Evolutionary conservation across 306 rosid genomes (phyloP).

Genomic region (Carpinus viminea): DNA sequence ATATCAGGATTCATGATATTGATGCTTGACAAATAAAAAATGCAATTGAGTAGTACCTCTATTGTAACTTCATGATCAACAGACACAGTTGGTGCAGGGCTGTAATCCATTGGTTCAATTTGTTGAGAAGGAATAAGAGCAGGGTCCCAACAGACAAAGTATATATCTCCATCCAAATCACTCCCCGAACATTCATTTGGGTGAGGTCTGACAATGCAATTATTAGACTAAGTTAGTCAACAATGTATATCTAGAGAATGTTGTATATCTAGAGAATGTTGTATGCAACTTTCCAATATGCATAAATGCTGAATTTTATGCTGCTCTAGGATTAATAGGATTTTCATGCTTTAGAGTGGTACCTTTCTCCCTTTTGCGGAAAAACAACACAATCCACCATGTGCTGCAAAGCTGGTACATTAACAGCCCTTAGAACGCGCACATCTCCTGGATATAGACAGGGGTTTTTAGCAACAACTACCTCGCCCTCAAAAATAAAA

Average conservation of each 20-base stretch:
- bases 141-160: conserved; percentile 75
- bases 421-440: conserved; percentile 66
- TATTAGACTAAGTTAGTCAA: background rate
- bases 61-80: conserved; percentile 63
- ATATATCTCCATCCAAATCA: conserved; percentile 80
- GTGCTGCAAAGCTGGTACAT: conserved; percentile 66
- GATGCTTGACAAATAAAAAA: too few species aligned
- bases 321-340: background rate
- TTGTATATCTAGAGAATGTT: background rate
- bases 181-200: conserved; percentile 93
- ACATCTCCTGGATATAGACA: conserved; percentile 83
- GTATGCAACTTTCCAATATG: background rate
- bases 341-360: background rate
- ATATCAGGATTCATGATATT: too few species aligned
- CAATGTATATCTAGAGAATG: background rate
- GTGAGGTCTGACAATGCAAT: conserved; percentile 58
- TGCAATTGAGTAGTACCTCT: conserved; percentile 46
- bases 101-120: conserved; percentile 65
- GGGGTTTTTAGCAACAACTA: conserved; percentile 56
- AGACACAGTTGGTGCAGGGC: conserved; percentile 35
- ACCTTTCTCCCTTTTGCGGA: conserved; percentile 71
- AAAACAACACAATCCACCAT: conserved; percentile 85
- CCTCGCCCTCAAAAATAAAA: conserved; percentile 21
- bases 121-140: conserved; percentile 50
- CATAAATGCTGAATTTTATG: background rate